Evolutionary conservation across 106 monocot genomes (phyloP), one percentile per base, ranked within the genome.

Genomic region (Ottelia alismoides): DNA sequence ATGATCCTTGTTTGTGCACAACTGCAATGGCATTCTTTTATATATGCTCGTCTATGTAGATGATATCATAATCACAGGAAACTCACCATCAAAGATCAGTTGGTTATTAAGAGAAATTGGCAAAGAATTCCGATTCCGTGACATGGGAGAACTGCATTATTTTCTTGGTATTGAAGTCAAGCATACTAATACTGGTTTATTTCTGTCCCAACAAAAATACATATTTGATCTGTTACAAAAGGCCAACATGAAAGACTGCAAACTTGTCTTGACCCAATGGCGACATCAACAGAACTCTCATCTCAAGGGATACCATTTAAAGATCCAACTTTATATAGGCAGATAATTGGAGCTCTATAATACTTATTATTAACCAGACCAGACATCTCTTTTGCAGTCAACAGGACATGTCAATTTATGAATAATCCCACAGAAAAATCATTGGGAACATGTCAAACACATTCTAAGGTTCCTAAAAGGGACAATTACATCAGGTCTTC

Each of bases 41-140:
- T 43, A 22, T 2, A 12, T 51, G 3, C 49, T 61, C 19, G 35
- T 61, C 2, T 61, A 61, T 49, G 47, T 61, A 0, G 61, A 61
- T 49, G 61, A 61, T 20, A 61, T 61, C n/a, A 14, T 61, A 0
- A 31, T 63, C 31, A 29, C 50, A 2, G 31, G 51, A 16, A 7
- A 22, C 23, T 19, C 2, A 6, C 17, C 14, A 28, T 27, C 24
- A 1, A 2, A 5, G 1, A 46, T 60, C 7, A 14, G 10, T 11
- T 2, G 1, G 9, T 27, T 60, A 16, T 20, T 60, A 14, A 60
- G 1, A 9, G 10, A 7, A 2, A 22, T 60, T 1, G 27, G 27
- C 17, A 1, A 3, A 17, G 17, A 60, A 9, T 60, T 60, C 43
- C 20, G 22, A 1, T 24, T 58, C 2, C 35, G 45, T 14, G 31